A percentile compares a stretch with the other conserved stretches of the same genome.
Evolutionary conservation across 257 asterid species (phyloP).

Genomic region (Ophiorrhiza pumila): DNA sequence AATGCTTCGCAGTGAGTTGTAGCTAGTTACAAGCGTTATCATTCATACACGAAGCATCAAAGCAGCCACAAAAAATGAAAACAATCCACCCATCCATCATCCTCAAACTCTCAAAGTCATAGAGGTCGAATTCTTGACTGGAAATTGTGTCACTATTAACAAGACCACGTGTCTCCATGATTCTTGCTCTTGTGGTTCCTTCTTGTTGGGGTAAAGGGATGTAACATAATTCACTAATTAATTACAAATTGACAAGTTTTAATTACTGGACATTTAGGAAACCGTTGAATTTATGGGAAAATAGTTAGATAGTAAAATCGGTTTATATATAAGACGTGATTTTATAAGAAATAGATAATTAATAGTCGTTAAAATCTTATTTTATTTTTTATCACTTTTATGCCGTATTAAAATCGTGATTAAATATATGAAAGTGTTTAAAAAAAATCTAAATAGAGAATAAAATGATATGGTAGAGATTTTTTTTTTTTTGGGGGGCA

Average conservation of each 20-base stretch:
- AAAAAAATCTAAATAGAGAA: no score
- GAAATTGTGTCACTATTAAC: conserved; percentile 1
- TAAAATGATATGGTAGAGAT: no score
- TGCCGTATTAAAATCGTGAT: no score
- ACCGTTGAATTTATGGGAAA: no score
- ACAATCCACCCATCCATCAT: neutral
- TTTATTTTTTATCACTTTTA: no score
- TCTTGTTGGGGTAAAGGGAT: conserved; percentile 12
- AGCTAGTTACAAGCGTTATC: neutral
- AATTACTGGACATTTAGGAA: neutral
- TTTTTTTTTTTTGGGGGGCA: no score
- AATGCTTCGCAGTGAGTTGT: conserved; percentile 25
- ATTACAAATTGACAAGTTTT: neutral
- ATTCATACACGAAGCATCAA: neutral
- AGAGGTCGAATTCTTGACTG: conserved; percentile 13
- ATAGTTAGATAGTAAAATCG: no score
- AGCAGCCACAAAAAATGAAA: conserved; percentile 8
- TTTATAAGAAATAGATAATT: no score
- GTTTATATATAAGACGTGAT: no score
- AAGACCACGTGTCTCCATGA: conserved; percentile 20
- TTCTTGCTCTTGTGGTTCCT: conserved; percentile 9
- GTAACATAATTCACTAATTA: neutral
- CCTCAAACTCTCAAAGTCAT: conserved; percentile 21
- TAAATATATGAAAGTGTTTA: no score
- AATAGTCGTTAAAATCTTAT: no score